These are phyloP conservation scores for Solanum pinnatisectum DNA, from an alignment of 257 asterid genomes.

Conservation along the genomic window DNA sequence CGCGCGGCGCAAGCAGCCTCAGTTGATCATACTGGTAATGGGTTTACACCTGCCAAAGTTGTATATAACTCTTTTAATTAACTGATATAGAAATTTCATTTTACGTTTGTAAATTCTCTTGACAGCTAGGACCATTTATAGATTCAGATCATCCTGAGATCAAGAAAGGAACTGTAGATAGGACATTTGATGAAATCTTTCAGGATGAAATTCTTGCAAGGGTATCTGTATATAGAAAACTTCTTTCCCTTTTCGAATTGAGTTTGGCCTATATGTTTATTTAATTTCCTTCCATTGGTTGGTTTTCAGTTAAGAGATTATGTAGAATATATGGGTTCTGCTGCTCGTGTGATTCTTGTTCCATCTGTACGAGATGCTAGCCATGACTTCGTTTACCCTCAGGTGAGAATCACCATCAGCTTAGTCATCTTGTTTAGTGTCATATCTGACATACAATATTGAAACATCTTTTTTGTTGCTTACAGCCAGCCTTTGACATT, in stretches of 20 bases:
- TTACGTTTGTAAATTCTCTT: constrained; percentile 25
- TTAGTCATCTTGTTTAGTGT: neutral
- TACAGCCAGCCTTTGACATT: constrained; percentile 84
- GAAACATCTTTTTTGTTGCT: constrained; percentile 9
- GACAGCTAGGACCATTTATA: constrained; percentile 82
- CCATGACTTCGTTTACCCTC: constrained; percentile 94
- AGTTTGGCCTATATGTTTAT: constrained; percentile 3
- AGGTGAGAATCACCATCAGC: constrained; percentile 32
- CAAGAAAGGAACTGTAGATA: constrained; percentile 52
- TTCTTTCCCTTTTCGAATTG: neutral
- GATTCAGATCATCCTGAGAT: constrained; percentile 91
- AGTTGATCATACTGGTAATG: constrained; percentile 72
- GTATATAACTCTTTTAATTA: constrained; percentile 1
- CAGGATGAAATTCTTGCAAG: constrained; percentile 67
- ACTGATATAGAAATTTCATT: neutral
- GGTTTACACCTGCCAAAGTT: neutral
- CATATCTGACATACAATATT: neutral
- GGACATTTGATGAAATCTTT: constrained; percentile 70
- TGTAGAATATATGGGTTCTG: constrained; percentile 83
- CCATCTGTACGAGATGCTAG: constrained; percentile 92
- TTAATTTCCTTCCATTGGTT: neutral
- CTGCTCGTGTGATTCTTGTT: constrained; percentile 69
- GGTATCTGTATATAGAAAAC: constrained; percentile 26
- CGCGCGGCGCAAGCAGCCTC: constrained; percentile 90
- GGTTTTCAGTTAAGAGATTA: constrained; percentile 81